Base-by-base conservation (phyloP, 2,329 filamentous ascomycete species). In the Sporothrix curviconia region DNA sequence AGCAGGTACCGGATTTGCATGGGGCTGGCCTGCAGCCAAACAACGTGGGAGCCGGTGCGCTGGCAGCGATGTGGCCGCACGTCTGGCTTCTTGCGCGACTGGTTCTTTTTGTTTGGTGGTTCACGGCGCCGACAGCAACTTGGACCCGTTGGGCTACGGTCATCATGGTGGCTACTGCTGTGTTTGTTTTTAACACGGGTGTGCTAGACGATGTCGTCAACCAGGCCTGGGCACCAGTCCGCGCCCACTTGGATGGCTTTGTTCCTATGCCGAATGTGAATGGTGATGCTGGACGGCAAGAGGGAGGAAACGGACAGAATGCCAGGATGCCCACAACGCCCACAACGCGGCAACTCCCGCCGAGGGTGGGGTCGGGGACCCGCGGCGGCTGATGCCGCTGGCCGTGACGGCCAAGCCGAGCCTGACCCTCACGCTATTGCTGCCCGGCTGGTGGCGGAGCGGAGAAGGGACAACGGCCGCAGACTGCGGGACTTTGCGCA, bases 91-190 rank as follows among this genome's bases (percentile, higher is more conserved):
- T 85, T 1, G 70, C 82, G 36, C 77, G 83, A 7, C 69, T 87
- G 8, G 72, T 75, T 11, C 69, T 81, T 6, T 84, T 86, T 66
- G 76, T 86, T 12, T 86, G 82, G 81, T 82, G 84, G 69, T 85
- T 86, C 60, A 85, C 83, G 0, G 77, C 77, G 9, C 77, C 79
- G 0, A 75, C 77, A 44, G 74, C 77, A 2, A 84, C 77, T 64
- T 85, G 82, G 82, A 76, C 76, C 8, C 77, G 82, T 49, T 84
- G 79, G 78, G 64, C 81, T 7, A 77, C 78, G 19, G 76, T 86
- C 22, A 71, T 81, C 42, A 71, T 74, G 7, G 71, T 84, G 32
- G 81, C 82, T 7, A 63, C 80, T 25, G 70, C 76, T 32, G 73
- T 86, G 24, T 82, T 86, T 60, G 70, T 84, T n/a, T 64, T 80